phyloP scores from a whole-genome alignment of 768 basidiomycete species.

The Agaricus sinodeliciosus region DNA sequence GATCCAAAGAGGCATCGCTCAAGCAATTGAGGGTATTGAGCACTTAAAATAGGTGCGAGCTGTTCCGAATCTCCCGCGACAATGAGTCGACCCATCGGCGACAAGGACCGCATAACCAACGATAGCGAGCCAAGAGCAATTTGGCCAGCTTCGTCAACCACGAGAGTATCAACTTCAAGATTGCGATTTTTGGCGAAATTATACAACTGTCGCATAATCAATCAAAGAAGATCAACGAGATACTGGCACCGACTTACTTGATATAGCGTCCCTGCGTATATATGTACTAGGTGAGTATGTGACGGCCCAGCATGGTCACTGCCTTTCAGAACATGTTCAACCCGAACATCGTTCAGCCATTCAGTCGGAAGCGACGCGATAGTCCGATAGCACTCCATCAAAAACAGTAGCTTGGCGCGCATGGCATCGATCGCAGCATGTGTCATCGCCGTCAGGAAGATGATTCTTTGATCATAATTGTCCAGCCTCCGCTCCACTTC shows the following conservation, averaged over 20 bases:
- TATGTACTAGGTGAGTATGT: conserved; percentile 19
- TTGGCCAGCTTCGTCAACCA: conserved; percentile 49
- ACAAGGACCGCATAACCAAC: conserved; percentile 37
- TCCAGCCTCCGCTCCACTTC: conserved; percentile 30
- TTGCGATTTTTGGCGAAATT: conserved; percentile 36
- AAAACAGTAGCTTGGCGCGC: conserved; percentile 29
- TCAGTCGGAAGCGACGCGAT: conserved; percentile 29
- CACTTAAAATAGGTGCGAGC: conserved; percentile 42
- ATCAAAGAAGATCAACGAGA: background rate
- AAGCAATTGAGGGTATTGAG: conserved; percentile 36
- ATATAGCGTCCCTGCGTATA: conserved; percentile 44
- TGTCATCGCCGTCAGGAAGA: conserved; percentile 46
- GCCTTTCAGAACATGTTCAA: conserved; percentile 37
- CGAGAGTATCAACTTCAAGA: conserved; percentile 35
- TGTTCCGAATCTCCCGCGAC: conserved; percentile 49
- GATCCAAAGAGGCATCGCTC: conserved; percentile 38
- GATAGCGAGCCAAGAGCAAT: conserved; percentile 39
- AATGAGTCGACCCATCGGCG: conserved; percentile 31
- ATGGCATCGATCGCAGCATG: conserved; percentile 49
- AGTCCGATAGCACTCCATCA: conserved; percentile 29
- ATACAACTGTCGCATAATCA: conserved; percentile 27
- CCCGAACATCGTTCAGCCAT: conserved; percentile 36
- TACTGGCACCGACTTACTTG: conserved; percentile 25
- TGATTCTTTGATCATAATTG: conserved; percentile 25
- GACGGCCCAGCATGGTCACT: conserved; percentile 32